These are phyloP conservation scores for Podaxis pistillaris DNA, from an alignment of 768 basidiomycete genomes.

Conservation along the genomic window DNA sequence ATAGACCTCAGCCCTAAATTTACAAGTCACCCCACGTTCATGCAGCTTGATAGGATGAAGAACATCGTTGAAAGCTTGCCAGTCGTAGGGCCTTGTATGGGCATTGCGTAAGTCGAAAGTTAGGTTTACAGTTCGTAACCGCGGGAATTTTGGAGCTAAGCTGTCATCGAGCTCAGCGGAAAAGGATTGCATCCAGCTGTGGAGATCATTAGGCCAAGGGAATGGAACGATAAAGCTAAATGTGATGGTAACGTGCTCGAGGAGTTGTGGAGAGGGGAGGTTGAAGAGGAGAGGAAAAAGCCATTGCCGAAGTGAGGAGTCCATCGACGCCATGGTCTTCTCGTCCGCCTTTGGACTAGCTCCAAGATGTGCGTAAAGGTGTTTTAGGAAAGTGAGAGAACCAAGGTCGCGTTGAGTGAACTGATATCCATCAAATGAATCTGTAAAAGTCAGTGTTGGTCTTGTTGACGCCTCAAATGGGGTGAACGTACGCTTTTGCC, in stretches of 20 bases:
- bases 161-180: not conserved
- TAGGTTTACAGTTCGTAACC: not conserved
- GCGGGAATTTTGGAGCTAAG: not conserved
- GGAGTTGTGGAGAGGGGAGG: not conserved
- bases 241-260: conserved; percentile 3
- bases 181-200: conserved; percentile 9
- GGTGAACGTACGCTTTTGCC: conserved; percentile 5
- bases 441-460: not conserved
- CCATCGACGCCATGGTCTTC: conserved; percentile 4
- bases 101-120: conserved; percentile 9
- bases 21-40: conserved; percentile 1
- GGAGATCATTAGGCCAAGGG: conserved; percentile 11
- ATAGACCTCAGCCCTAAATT: conserved; percentile 5
- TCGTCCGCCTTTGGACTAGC: conserved; percentile 9
- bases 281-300: conserved; percentile 10
- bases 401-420: conserved; percentile 7
- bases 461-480: not conserved
- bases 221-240: conserved; percentile 13
- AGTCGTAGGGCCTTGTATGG: conserved; percentile 7
- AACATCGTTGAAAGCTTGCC: not conserved
- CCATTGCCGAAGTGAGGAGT: conserved; percentile 9
- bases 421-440: conserved; percentile 8
- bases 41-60: not conserved
- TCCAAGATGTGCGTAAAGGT: conserved; percentile 6
- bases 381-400: conserved; percentile 3